Percentiles rank a stretch among this genome's conserved stretches.
phyloP scores from a whole-genome alignment of 2,329 filamentous ascomycete species.

The Allantophomopsis cytisporea region DNA sequence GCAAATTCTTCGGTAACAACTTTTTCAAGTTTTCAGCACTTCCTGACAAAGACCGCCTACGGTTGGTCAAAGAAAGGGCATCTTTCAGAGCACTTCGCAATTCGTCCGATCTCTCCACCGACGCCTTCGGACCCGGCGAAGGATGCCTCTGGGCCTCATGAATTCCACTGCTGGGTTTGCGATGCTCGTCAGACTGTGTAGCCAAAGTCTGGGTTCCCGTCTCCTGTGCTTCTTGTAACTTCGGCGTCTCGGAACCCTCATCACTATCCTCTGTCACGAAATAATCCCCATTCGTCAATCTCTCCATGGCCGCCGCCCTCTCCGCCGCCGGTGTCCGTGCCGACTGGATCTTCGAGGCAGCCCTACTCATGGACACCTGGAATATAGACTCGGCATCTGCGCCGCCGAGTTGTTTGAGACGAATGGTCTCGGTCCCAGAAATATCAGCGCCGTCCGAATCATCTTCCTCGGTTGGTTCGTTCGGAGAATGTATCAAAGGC shows the following conservation, averaged over 20 bases:
- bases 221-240: constrained; percentile 3
- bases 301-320: constrained; percentile 40
- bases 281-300: constrained; percentile 27
- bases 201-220: constrained; percentile 6
- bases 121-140: constrained; percentile 26
- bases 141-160: constrained; percentile 8
- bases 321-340: constrained; percentile 41
- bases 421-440: no score
- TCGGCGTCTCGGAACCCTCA: constrained; percentile 10
- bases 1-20: constrained; percentile 37
- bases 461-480: no score
- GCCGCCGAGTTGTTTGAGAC: constrained; percentile 9
- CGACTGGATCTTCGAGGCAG: constrained; percentile 40
- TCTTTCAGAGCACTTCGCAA: constrained; percentile 26
- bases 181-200: constrained; percentile 10
- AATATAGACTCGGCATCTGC: constrained; percentile 46
- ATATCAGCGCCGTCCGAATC: no score
- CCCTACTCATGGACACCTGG: constrained; percentile 42
- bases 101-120: constrained; percentile 15
- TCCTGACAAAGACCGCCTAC: constrained; percentile 36
- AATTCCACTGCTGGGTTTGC: constrained; percentile 16
- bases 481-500: no score
- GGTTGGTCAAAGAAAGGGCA: constrained; percentile 26
- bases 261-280: constrained; percentile 20
- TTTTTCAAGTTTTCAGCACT: constrained; percentile 43